Evolutionary conservation across 108 stramenopile genomes (phyloP).

Genomic region (Seminavis robusta): DNA sequence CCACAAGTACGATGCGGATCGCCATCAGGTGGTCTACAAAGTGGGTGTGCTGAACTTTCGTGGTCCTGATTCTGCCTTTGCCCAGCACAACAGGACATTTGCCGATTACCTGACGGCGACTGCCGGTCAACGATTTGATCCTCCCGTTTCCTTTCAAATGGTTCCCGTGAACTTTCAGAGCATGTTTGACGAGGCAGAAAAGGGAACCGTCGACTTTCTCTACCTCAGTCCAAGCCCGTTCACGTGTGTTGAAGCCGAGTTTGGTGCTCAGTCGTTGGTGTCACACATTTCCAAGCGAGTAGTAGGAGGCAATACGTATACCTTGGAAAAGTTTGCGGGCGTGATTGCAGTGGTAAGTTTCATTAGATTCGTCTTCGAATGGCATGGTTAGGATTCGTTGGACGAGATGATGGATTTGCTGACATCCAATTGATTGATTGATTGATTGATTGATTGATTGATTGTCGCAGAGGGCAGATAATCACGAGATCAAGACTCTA

Average conservation of each 20-base stretch:
- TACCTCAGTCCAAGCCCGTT: slow-evolving; percentile 13
- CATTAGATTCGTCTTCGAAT: no score
- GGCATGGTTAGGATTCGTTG: no score
- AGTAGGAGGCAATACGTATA: neutral
- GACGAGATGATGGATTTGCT: no score
- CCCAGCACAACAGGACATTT: neutral
- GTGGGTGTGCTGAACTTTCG: neutral
- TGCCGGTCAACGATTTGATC: slow-evolving; percentile 12
- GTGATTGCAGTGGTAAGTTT: slow-evolving; percentile 6
- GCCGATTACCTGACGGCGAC: slow-evolving; percentile 17
- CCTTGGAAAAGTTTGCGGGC: slow-evolving; percentile 2
- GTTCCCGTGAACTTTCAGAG: neutral
- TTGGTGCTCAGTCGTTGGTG: slow-evolving; percentile 6
- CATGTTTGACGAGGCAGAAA: slow-evolving; percentile 7
- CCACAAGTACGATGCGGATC: no score
- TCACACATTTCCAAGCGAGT: neutral
- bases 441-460: no score
- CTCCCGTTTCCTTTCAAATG: slow-evolving; percentile 11
- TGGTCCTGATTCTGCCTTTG: neutral
- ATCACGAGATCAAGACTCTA: neutral
- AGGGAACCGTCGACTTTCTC: slow-evolving; percentile 11
- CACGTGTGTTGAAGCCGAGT: slow-evolving; percentile 10
- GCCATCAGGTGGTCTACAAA: no score
- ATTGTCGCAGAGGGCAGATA: no score
- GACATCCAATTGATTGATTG: no score